Evolutionary conservation across 2,329 filamentous ascomycete species (phyloP), one percentile per base, ranked within the genome.

Genomic region (Paradendryphiella salina): DNA sequence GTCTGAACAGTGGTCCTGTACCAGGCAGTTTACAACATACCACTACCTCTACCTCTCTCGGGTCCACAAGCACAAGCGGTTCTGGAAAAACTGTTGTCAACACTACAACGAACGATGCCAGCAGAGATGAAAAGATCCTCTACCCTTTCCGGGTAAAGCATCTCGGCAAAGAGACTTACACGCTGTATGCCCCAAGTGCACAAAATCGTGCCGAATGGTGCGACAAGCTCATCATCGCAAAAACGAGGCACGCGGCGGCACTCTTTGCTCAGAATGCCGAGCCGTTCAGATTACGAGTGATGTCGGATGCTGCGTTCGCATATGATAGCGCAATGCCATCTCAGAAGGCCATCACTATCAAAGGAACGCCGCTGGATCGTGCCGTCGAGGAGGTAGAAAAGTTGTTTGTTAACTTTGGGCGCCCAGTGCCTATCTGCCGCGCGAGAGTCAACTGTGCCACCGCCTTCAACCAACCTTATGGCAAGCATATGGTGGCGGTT

Each of bases 91-190:
- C 76, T 1, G 69, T 81, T 38, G 76, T 78, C 10, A 73, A 77
- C 5, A 72, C 70, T 9, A 79, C 77, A 1, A 73, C 76, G 2
- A 68, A 82, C 14, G 84, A 85, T 4, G 66, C 66, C 28, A 75
- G 80, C 21, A 88, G 84, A 56, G 89, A 96, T 59, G 86, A 90
- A 21, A 79, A 79, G 67, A 88, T 94, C 37, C 76, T 99, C 63
- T 99, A 92, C 70, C 94, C 95, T 0, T 99, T 99, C 83, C 86
- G 86, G 60, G 85, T 99, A 70, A 96, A 96, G 76, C 94, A 99
- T 75, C 82, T 99, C 15, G 94, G 95, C 10, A 89, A 96, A 56
- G 92, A 96, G 61, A 86, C 90, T 0, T 97, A 96, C 71, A 96
- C 89, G 0, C 78, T 99, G 1, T 97, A 95, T 70, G 92, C 93